Evolutionary conservation across 345 rosid genomes (phyloP).

Genomic region (Rhizophora apiculata): DNA sequence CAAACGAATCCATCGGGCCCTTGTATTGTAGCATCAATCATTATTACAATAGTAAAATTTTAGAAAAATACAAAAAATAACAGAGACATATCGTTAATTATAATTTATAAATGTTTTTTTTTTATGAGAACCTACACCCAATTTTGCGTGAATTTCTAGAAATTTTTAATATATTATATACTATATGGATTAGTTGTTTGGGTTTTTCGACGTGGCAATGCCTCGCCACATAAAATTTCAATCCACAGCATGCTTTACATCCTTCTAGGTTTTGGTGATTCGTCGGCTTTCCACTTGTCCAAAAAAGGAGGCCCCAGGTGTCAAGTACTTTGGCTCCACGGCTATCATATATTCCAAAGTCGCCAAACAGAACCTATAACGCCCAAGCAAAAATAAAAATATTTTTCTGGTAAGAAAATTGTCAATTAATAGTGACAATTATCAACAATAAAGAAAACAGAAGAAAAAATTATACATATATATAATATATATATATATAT

Average conservation of each 20-base stretch:
- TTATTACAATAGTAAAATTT: too few relatives aligned
- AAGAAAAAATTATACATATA: too few relatives aligned
- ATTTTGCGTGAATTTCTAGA: not conserved
- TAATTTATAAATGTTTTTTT: too few relatives aligned
- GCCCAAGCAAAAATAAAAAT: not conserved
- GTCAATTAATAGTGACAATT: not conserved
- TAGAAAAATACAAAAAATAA: too few relatives aligned
- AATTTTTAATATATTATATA: not conserved
- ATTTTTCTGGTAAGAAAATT: too few relatives aligned
- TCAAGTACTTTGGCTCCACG: not conserved
- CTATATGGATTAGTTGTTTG: not conserved
- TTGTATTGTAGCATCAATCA: not conserved
- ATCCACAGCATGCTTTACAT: not conserved
- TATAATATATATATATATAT: too few relatives aligned
- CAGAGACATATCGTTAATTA: too few relatives aligned
- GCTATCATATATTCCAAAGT: not conserved
- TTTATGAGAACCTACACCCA: too few relatives aligned
- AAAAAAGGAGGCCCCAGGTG: not conserved
- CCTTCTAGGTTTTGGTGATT: constrained; percentile 1
- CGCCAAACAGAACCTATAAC: not conserved
- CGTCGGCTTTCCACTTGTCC: constrained; percentile 7
- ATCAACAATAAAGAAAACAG: not conserved
- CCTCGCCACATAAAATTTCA: not conserved
- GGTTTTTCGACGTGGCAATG: constrained; percentile 2
- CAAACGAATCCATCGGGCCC: not conserved